Evolutionary conservation across 2,329 filamentous ascomycete species (phyloP).

Genomic region (Chaetothyriales sp.): DNA sequence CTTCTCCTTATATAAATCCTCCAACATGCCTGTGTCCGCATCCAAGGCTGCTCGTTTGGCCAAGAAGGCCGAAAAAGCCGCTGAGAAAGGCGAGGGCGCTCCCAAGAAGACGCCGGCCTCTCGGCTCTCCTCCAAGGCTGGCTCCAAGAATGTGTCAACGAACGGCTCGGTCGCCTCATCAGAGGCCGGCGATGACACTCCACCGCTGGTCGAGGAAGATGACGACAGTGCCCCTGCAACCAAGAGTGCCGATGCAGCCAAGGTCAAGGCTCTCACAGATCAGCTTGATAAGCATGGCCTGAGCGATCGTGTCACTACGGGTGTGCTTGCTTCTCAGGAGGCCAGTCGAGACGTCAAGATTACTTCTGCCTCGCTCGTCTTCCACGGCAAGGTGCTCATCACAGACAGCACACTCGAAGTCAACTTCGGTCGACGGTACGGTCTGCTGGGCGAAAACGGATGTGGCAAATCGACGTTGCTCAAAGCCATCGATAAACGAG

Average conservation of each 20-base stretch:
- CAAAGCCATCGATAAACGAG: slow-evolving; percentile 83
- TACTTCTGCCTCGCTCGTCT: slow-evolving; percentile 79
- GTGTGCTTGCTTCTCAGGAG: slow-evolving; percentile 73
- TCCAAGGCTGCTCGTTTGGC: slow-evolving; percentile 54
- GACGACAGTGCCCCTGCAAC: slow-evolving; percentile 50
- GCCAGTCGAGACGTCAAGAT: slow-evolving; percentile 94
- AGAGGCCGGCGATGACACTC: slow-evolving; percentile 52
- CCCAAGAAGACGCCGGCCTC: slow-evolving; percentile 50
- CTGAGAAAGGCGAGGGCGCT: slow-evolving; percentile 26
- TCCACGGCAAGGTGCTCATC: slow-evolving; percentile 94
- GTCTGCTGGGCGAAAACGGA: slow-evolving; percentile 93
- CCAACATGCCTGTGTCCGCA: slow-evolving; percentile 46
- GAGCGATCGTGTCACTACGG: slow-evolving; percentile 94
- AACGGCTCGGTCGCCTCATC: slow-evolving; percentile 40
- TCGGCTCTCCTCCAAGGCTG: slow-evolving; percentile 54
- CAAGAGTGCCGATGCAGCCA: slow-evolving; percentile 56
- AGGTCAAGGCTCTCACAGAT: slow-evolving; percentile 71
- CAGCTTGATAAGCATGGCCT: slow-evolving; percentile 95
- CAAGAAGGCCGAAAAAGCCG: slow-evolving; percentile 52
- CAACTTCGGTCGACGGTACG: slow-evolving; percentile 83
- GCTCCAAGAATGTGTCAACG: slow-evolving; percentile 43
- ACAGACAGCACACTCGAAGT: slow-evolving; percentile 88
- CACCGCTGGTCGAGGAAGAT: slow-evolving; percentile 42
- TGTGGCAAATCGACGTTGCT: slow-evolving; percentile 97
- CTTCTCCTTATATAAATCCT: slow-evolving; percentile 1